Conservation (phyloP, 441 rosid genomes). For the Populus hybrid region DNA sequence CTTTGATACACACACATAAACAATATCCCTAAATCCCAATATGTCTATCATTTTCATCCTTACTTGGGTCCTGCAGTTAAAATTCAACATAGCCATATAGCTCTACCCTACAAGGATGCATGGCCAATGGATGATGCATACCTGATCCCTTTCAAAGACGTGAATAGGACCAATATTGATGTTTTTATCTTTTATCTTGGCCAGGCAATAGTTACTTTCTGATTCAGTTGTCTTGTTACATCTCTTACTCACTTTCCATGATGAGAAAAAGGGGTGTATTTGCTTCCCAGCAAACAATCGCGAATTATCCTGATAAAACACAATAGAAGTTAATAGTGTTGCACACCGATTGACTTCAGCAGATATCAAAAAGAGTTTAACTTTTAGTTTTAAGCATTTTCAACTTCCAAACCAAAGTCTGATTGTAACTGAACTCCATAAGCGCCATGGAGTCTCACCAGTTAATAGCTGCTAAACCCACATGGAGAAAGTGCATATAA, state of each 20-base stretch:
- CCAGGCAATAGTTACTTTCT: constrained; percentile 26
- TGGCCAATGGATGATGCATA: constrained; percentile 23
- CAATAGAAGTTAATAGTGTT: constrained; percentile 18
- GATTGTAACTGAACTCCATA: not conserved
- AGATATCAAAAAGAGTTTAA: not conserved
- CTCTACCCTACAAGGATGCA: not conserved
- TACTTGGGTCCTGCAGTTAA: not conserved
- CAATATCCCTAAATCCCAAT: not conserved
- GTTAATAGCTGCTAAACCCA: not conserved
- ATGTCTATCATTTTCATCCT: not conserved
- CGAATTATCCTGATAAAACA: constrained; percentile 62
- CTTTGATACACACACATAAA: not conserved
- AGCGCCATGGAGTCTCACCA: not conserved
- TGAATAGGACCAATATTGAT: constrained; percentile 74
- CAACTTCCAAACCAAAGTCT: not conserved
- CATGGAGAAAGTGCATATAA: not conserved
- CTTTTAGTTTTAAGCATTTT: not conserved
- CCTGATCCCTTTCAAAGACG: constrained; percentile 74
- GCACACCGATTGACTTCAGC: not conserved
- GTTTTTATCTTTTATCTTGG: constrained; percentile 30
- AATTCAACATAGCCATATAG: not conserved
- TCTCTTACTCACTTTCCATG: constrained; percentile 48
- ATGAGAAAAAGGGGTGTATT: constrained; percentile 82
- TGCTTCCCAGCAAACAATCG: constrained; percentile 67
- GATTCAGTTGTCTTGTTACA: constrained; percentile 37